Evolutionary conservation across 176 grass and related monocot species (phyloP), one percentile per base, ranked within the genome.

Genomic region (Otatea glauca): DNA sequence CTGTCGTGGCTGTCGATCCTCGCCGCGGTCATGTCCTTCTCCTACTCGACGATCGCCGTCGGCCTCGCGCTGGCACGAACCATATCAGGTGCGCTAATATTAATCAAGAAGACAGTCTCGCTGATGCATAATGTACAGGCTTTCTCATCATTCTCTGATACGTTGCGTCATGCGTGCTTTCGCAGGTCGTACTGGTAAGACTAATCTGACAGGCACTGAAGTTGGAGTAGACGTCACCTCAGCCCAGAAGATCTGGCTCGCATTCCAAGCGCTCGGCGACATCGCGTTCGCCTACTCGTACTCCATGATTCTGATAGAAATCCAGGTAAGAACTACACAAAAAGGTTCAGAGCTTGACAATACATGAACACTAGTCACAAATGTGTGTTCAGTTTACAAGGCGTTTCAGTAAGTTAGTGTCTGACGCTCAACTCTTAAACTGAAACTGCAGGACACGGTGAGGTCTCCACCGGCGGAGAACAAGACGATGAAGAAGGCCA

Each of bases 241-340:
- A 24, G 84, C 91, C 67, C 77, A 94, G 59, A 99, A 99, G 81
- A 86, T 99, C 53, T 99, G 96, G 93, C 51, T 90, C 2, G 80
- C 84, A 5, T 84, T 94, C 47, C 96, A 96, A 71, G 93, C 96
- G 55, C 89, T 96, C 21, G 96, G 96, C 37, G 78, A 99, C 80
- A 91, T 99, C 16, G 96, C 96, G 0, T 99, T 99, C 53, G 93
- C 96, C 5, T 99, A 99, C 59, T 96, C 93, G 0, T 99, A 88
- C 83, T 96, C 96, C 35, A 85, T 99, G 91, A 90, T 99, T 78
- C 88, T 99, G 5, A 94, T 96, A 16, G 96, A 99, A 82, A 99
- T 99, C 70, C 93, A 99, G 84, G 95, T 92, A 58, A 25, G 35
- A 14, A 64, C 2, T 38, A 1, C 5, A 42, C 29, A 8, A 50